Evolutionary conservation across 495 filamentous ascomycete genomes (phyloP), one percentile per base, ranked within the genome.

Genomic region (Neurospora hispaniola): DNA sequence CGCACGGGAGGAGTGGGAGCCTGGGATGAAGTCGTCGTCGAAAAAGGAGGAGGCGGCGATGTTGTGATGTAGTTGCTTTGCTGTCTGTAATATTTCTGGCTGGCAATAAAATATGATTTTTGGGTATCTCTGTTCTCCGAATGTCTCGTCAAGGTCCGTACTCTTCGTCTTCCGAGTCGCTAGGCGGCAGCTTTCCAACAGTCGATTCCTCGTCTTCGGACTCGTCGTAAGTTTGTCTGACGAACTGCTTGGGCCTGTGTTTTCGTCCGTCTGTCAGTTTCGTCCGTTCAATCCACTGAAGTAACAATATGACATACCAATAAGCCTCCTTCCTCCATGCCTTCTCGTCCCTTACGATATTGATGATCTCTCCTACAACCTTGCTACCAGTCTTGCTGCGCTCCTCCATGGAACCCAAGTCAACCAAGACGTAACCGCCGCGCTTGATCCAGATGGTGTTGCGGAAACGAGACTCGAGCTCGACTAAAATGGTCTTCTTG

Each of bases 341-440:
- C 83, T 92, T 96, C 83, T 98, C 96, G 78, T 97, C 92, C 69
- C 92, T 84, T 46, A 99, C 94, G 12, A 99, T 89, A 79, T 97
- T 97, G 76, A 96, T 86, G 78, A 99, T 97, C 81, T 97, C 93
- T 18, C 94, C 96, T 69, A 87, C 85, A 10, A 97, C 86, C 82
- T 92, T 94, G 76, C 93, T 95, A 39, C 89, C 88, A 69, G 90
- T 85, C n/a, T 86, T 87, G 38, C 88, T 88, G 43, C 91, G 86
- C 39, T 87, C 88, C 39, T 90, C 86, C 11, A 88, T 84, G 3
- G 80, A 79, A 41, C 86, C 84, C 40, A 89, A 89, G 73, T 98
- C 92, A 27, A 98, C 86, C 20, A 98, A 80, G 31, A 98, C 93
- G 80, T 91, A 98, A 0, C 93, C 93, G 10, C 93, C 91, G 4